A percentile compares a stretch with the other conserved stretches of the same genome.
Evolutionary conservation across 176 grass and related monocot genomes (phyloP).

Genomic region (Eleusine indica): DNA sequence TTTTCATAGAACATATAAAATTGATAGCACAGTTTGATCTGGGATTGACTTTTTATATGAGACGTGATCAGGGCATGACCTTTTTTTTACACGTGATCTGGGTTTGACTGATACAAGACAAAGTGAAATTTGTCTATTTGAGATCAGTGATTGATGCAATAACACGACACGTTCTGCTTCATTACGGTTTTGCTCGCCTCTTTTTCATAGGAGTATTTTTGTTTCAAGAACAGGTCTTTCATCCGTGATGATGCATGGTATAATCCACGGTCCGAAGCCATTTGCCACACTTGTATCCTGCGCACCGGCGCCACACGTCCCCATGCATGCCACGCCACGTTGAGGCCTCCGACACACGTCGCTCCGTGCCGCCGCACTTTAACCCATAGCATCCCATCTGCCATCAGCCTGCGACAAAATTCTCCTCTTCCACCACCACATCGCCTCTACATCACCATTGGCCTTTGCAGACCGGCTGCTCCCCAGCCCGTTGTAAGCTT

Average conservation of each 20-base stretch:
- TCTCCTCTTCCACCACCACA: neutral
- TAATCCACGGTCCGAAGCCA: neutral
- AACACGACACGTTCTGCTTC: no score
- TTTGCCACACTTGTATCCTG: neutral
- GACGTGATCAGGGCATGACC: no score
- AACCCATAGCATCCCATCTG: neutral
- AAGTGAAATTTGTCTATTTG: no score
- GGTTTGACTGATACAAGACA: no score
- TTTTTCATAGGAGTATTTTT: no score
- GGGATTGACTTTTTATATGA: no score
- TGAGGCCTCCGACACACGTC: slow-evolving; percentile 26
- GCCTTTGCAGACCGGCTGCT: slow-evolving; percentile 33
- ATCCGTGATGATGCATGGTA: neutral
- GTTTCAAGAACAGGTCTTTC: no score
- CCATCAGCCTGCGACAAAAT: neutral
- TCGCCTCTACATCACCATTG: neutral
- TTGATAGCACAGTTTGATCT: no score
- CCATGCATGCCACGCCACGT: slow-evolving; percentile 10
- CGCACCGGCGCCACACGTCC: slow-evolving; percentile 28
- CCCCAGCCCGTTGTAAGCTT: neutral
- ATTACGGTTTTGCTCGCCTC: no score
- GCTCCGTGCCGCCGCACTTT: slow-evolving; percentile 14
- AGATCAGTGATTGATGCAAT: no score
- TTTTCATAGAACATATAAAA: no score
- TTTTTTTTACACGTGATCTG: no score